Evolutionary conservation across 2,329 filamentous ascomycete genomes (phyloP).

Genomic region (Macrophomina phaseolina): DNA sequence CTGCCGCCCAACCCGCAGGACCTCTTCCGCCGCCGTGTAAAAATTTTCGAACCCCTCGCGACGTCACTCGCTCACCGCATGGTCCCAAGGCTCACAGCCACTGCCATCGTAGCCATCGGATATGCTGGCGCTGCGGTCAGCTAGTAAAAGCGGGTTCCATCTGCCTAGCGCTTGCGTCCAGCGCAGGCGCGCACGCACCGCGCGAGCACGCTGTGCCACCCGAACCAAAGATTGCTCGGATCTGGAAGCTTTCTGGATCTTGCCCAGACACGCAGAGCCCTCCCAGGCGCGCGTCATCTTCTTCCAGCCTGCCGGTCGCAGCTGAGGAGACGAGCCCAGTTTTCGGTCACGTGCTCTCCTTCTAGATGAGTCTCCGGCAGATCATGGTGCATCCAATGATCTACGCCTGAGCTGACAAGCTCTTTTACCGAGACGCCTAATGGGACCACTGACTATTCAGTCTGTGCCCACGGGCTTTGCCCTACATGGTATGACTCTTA

Average conservation of each 20-base stretch:
- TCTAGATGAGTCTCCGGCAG: conserved; percentile 19
- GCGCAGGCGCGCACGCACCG: not conserved
- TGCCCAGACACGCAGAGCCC: conserved; percentile 11
- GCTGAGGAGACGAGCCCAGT: conserved; percentile 24
- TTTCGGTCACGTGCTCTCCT: conserved; percentile 24
- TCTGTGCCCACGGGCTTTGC: conserved; percentile 14
- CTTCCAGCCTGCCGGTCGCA: not conserved
- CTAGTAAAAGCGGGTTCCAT: not conserved
- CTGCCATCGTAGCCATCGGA: not conserved
- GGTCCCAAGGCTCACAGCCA: not conserved
- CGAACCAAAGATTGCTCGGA: conserved; percentile 16
- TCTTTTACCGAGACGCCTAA: conserved; percentile 21
- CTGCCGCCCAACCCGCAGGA: not conserved
- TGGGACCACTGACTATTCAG: conserved; percentile 6
- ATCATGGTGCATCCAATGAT: conserved; percentile 20
- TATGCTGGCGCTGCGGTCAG: not conserved
- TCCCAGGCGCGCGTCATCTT: conserved; percentile 23
- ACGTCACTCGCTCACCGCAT: conserved; percentile 2
- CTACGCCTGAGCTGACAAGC: conserved; percentile 24
- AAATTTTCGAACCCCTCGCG: not conserved
- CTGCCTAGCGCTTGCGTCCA: conserved; percentile 1
- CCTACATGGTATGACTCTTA: conserved; percentile 13
- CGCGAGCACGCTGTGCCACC: conserved; percentile 10
- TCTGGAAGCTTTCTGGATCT: conserved; percentile 12
- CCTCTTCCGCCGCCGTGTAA: not conserved